Conservation (phyloP, 805 yeast genomes). For the Wickerhamiella azymoides region DNA sequence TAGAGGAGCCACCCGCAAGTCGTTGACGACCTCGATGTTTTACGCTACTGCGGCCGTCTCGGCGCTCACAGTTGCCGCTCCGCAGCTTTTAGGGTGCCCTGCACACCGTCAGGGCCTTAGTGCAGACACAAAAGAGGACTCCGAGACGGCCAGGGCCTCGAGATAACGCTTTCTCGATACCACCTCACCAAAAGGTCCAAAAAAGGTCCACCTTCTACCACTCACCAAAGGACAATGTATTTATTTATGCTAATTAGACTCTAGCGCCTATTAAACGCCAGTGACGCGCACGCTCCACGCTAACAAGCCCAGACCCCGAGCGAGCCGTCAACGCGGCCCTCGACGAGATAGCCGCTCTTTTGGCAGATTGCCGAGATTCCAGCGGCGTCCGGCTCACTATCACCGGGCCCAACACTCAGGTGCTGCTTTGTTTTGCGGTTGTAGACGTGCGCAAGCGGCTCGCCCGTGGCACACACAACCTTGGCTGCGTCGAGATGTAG, state of each 20-base stretch:
- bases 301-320: conserved; percentile 51
- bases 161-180: no score
- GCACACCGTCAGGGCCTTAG: conserved; percentile 18
- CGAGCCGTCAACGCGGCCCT: conserved; percentile 47
- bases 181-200: neutral
- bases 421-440: conserved; percentile 43
- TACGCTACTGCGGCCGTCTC: conserved; percentile 65
- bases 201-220: neutral
- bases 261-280: neutral
- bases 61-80: conserved; percentile 45
- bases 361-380: conserved; percentile 34
- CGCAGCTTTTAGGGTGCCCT: conserved; percentile 27
- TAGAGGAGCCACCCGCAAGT: conserved; percentile 19
- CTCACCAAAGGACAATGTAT: neutral
- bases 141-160: neutral
- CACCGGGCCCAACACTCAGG: conserved; percentile 38
- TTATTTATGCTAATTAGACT: neutral
- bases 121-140: conserved; percentile 13
- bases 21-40: conserved; percentile 50
- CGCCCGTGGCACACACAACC: conserved; percentile 41
- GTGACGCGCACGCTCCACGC: no score
- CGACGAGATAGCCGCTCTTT: conserved; percentile 51
- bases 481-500: conserved; percentile 46
- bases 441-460: conserved; percentile 39
- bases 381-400: conserved; percentile 21